Conservation (phyloP, 495 filamentous ascomycete species). For the Hypomontagnella submonticulosa region DNA sequence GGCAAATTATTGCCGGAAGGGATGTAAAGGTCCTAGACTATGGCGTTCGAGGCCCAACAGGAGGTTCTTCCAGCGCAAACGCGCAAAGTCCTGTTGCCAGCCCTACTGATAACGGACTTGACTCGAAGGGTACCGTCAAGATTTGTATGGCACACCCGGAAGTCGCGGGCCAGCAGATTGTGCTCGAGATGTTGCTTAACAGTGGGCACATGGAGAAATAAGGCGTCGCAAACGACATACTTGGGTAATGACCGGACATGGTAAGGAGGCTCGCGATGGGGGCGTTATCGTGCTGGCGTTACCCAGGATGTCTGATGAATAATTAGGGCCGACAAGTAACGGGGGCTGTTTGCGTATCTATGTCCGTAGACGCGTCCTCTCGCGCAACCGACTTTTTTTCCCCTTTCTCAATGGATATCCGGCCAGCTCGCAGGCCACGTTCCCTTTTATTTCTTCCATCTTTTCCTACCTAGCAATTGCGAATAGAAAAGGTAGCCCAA, state of each 20-base stretch:
- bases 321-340: neutral
- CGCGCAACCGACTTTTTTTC: slow-evolving; percentile 9
- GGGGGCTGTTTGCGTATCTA: slow-evolving; percentile 19
- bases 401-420: slow-evolving; percentile 34
- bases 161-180: slow-evolving; percentile 79
- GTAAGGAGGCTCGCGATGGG: neutral
- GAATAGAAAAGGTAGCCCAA: neutral
- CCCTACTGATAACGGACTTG: slow-evolving; percentile 41
- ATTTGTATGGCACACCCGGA: slow-evolving; percentile 96
- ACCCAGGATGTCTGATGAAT: no score
- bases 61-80: slow-evolving; percentile 47
- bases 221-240: slow-evolving; percentile 22
- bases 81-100: slow-evolving; percentile 30
- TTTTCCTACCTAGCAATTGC: neutral
- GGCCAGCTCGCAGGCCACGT: slow-evolving; percentile 16
- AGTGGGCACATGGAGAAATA: slow-evolving; percentile 86
- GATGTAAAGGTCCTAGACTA: slow-evolving; percentile 91
- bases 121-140: slow-evolving; percentile 77
- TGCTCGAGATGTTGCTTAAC: slow-evolving; percentile 92
- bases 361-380: slow-evolving; percentile 8
- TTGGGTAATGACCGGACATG: slow-evolving; percentile 5
- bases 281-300: no score
- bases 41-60: slow-evolving; percentile 70
- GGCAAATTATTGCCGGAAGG: slow-evolving; percentile 92
- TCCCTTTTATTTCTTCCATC: slow-evolving; percentile 17